Conservation (phyloP, 306 rosid genomes). For the Neltuma alba region DNA sequence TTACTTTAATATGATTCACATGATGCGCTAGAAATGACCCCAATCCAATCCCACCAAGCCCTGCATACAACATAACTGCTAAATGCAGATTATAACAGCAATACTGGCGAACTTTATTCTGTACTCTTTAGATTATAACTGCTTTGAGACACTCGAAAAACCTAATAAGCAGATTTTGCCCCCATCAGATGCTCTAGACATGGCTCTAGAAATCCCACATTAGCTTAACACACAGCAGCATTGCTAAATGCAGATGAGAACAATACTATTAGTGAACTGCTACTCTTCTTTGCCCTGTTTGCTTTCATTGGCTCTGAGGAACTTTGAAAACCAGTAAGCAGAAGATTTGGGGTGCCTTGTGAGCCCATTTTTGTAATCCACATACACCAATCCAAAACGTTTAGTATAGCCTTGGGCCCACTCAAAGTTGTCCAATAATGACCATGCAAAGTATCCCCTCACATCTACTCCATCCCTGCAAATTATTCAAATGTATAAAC, state of each 20-base stretch:
- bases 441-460: constrained; percentile 94
- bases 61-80: not conserved
- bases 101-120: constrained; percentile 30
- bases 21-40: not conserved
- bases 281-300: constrained; percentile 58
- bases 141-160: constrained; percentile 66
- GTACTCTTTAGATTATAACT: constrained; percentile 36
- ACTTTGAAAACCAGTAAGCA: constrained; percentile 83
- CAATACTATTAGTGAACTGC: not conserved
- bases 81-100: not conserved
- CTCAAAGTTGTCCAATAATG: constrained; percentile 88
- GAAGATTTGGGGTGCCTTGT: constrained; percentile 90
- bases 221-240: not conserved
- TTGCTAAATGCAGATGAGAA: not conserved
- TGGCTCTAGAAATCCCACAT: not conserved
- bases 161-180: constrained; percentile 67
- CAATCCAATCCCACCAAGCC: not conserved
- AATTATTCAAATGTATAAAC: constrained; percentile 34
- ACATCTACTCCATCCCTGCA: constrained; percentile 85
- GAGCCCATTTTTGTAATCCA: constrained; percentile 78
- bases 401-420: constrained; percentile 98
- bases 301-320: constrained; percentile 59
- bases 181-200: not conserved
- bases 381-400: constrained; percentile 83
- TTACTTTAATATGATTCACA: not conserved